Conservation (phyloP, 129 eudicot genomes). For the Tanacetum coccineum region DNA sequence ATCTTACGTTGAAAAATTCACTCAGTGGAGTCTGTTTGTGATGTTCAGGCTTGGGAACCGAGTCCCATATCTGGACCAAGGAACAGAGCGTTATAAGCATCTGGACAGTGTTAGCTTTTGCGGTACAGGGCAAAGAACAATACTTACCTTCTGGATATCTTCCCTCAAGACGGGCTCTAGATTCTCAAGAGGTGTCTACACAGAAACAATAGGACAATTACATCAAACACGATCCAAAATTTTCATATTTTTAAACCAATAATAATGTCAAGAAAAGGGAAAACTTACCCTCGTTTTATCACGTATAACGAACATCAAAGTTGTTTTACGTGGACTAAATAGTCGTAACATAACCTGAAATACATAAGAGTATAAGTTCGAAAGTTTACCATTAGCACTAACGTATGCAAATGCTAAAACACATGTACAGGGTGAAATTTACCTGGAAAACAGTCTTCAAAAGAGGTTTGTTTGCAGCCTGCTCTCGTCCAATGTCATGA, state of each 20-base stretch:
- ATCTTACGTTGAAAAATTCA: slow-evolving; percentile 95
- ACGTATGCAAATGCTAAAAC: slow-evolving; percentile 5
- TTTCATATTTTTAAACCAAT: neutral
- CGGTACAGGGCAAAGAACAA: neutral
- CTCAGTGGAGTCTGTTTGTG: slow-evolving; percentile 94
- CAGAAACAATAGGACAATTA: slow-evolving; percentile 23
- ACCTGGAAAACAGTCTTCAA: slow-evolving; percentile 92
- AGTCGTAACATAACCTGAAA: slow-evolving; percentile 96
- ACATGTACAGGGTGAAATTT: neutral
- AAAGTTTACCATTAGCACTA: slow-evolving; percentile 16
- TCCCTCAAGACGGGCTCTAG: slow-evolving; percentile 91
- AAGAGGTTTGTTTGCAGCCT: slow-evolving; percentile 94
- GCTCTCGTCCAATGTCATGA: slow-evolving; percentile 93
- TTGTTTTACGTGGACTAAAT: slow-evolving; percentile 98
- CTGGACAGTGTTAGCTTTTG: neutral
- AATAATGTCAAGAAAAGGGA: neutral
- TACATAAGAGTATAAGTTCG: slow-evolving; percentile 9
- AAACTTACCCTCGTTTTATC: slow-evolving; percentile 93
- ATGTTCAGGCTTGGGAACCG: slow-evolving; percentile 95
- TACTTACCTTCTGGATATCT: slow-evolving; percentile 81
- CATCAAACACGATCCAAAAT: slow-evolving; percentile 19
- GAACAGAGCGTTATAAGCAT: slow-evolving; percentile 13
- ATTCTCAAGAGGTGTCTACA: slow-evolving; percentile 90
- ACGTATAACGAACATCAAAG: slow-evolving; percentile 95
- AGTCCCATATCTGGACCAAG: slow-evolving; percentile 80